Evolutionary conservation across 2,329 filamentous ascomycete species (phyloP).

Genomic region (Pseudocercospora ulei): DNA sequence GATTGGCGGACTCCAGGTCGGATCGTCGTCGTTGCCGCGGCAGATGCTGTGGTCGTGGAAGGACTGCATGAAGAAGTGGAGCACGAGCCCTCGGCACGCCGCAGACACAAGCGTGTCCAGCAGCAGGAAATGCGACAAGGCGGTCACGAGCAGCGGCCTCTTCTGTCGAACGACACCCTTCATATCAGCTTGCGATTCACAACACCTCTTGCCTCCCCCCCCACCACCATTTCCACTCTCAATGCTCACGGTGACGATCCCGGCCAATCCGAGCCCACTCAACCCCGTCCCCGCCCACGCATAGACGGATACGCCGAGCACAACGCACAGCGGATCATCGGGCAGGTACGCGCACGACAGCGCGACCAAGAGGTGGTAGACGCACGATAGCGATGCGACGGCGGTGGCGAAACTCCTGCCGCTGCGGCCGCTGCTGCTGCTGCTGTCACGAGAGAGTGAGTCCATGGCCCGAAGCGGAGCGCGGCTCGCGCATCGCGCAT

Average conservation of each 20-base stretch:
- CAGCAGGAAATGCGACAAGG: conserved; percentile 27
- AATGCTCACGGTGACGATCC: conserved; percentile 22
- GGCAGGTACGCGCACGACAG: conserved; percentile 25
- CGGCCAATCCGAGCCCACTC: conserved; percentile 24
- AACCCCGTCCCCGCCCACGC: conserved; percentile 26
- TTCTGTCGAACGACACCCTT: conserved; percentile 13
- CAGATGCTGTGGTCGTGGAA: conserved; percentile 26
- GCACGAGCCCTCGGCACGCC: conserved; percentile 21
- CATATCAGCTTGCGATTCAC: no score
- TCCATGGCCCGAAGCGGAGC: no score
- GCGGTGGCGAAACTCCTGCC: conserved; percentile 18
- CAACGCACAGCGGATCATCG: conserved; percentile 27
- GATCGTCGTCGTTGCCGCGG: conserved; percentile 20
- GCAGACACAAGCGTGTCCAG: conserved; percentile 26
- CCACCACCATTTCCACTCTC: no score
- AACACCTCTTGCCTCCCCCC: no score
- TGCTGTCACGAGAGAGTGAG: conserved; percentile 6
- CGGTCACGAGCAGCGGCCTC: conserved; percentile 19
- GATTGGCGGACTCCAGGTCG: conserved; percentile 20
- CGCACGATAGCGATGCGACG: conserved; percentile 23
- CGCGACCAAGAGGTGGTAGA: conserved; percentile 26
- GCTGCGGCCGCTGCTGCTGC: conserved; percentile 6
- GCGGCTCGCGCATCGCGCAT: no score
- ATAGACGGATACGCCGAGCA: conserved; percentile 24
- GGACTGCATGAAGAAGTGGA: conserved; percentile 24